Base-by-base conservation (phyloP, 2,329 filamentous ascomycete genomes). In the Whalleya microplaca region DNA sequence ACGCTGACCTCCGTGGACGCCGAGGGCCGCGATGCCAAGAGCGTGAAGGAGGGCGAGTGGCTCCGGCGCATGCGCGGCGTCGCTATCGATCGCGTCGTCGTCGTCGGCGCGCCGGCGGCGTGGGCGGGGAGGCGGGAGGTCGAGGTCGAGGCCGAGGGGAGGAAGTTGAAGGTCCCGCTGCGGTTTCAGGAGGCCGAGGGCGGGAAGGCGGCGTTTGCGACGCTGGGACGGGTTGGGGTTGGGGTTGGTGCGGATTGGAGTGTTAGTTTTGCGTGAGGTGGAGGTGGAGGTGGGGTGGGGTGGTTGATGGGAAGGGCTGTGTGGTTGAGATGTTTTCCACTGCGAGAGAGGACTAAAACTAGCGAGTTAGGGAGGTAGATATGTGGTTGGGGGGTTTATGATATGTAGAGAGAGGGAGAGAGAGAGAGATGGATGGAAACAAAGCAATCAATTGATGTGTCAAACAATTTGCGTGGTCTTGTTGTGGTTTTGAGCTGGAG, bases 11-110 rank as follows among this genome's bases (percentile, higher is more conserved):
- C 90, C 1, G 81, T 81, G n/a, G 86, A 96, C 61, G 80, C 89
- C 6, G 84, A 84, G 66, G 74, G 76, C 21, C 79, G 80, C 1
- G 78, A 79, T 29, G 72, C 71, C 48, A 82, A 82, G 65, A 83
- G 83, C 3, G 76, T 86, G 61, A 84, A 90, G 73, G 84, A 86
- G 16, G 87, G 88, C 41, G 81, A 83, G 32, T 98, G 92, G 79
- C 75, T 93, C 60, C 90, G 94, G 80, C 80, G 77, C 5, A 96
- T 97, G 89, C 81, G 83, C 27, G 80, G 84, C 44, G 92, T 98
- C 2, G 78, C 82, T 7, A 86, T 98, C 1, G 92, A 96, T 77
- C 92, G 89, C 76, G 83, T 98, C 53, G 80, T 98, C 45, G 67
- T 99, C 47, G 86, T 98, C 19, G 91, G 91, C 44, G 91, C 91